Conservation (phyloP, 495 filamentous ascomycete species). For the Letharia lupina region DNA sequence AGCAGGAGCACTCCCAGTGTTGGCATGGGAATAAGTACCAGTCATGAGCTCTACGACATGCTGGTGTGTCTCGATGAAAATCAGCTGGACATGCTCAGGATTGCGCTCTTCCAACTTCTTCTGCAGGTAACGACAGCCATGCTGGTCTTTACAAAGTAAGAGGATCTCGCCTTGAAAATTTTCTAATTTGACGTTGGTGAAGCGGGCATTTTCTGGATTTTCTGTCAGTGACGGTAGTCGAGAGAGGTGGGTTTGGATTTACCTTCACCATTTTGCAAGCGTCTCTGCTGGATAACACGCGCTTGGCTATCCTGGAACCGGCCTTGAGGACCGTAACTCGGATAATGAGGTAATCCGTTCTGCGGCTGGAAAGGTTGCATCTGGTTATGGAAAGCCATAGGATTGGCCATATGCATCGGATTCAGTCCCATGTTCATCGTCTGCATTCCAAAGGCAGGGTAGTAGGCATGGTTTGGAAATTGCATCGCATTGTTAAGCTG, state of each 20-base stretch:
- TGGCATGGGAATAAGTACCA: slow-evolving; percentile 33
- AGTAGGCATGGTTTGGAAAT: slow-evolving; percentile 34
- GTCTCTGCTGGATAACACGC: slow-evolving; percentile 61
- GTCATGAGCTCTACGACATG: slow-evolving; percentile 97
- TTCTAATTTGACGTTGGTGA: slow-evolving; percentile 69
- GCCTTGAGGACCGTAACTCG: slow-evolving; percentile 35
- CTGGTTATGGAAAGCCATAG: slow-evolving; percentile 31
- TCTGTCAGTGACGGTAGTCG: not conserved
- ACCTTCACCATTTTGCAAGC: slow-evolving; percentile 56
- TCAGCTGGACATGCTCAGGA: slow-evolving; percentile 75
- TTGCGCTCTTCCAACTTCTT: slow-evolving; percentile 91
- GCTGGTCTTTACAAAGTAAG: slow-evolving; percentile 87
- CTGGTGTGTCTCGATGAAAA: slow-evolving; percentile 83
- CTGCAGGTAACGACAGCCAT: slow-evolving; percentile 91
- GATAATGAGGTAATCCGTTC: slow-evolving; percentile 42
- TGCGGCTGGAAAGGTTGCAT: slow-evolving; percentile 40
- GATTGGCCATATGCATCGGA: slow-evolving; percentile 45
- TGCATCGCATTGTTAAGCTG: slow-evolving; percentile 31
- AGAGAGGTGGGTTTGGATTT: not conserved
- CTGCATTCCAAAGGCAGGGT: slow-evolving; percentile 46
- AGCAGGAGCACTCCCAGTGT: slow-evolving; percentile 17
- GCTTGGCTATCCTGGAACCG: slow-evolving; percentile 55
- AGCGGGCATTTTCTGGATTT: slow-evolving; percentile 42
- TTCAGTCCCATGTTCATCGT: slow-evolving; percentile 53
- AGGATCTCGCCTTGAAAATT: slow-evolving; percentile 74